Evolutionary conservation across 805 yeast genomes (phyloP).

Genomic region (Ogataea parapolymorpha): DNA sequence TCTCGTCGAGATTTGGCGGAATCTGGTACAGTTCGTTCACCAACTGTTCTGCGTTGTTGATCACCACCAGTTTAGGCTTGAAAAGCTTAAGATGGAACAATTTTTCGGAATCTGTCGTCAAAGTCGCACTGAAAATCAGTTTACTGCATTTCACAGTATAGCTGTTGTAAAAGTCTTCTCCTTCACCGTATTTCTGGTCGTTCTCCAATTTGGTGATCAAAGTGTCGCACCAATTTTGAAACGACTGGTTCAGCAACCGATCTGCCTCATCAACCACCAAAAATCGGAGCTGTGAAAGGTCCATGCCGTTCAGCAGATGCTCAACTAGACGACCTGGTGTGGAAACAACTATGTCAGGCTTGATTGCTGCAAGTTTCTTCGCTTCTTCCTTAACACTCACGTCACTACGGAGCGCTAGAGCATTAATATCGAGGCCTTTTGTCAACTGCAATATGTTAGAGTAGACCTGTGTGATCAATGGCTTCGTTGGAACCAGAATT

Average conservation of each 20-base stretch:
- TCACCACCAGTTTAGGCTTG: slow-evolving; percentile 70
- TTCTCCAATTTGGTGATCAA: slow-evolving; percentile 41
- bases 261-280: slow-evolving; percentile 82
- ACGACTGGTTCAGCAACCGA: slow-evolving; percentile 76
- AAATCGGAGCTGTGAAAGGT: slow-evolving; percentile 52
- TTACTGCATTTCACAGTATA: slow-evolving; percentile 48
- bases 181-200: slow-evolving; percentile 29
- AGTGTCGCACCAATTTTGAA: slow-evolving; percentile 85
- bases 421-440: slow-evolving; percentile 64
- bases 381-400: slow-evolving; percentile 61
- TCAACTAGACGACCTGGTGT: slow-evolving; percentile 87
- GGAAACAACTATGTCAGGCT: slow-evolving; percentile 64
- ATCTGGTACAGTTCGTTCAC: slow-evolving; percentile 57
- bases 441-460: slow-evolving; percentile 56
- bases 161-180: slow-evolving; percentile 26
- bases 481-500: slow-evolving; percentile 84
- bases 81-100: slow-evolving; percentile 65
- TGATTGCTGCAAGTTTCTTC: slow-evolving; percentile 37
- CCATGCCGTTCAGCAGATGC: slow-evolving; percentile 48
- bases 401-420: slow-evolving; percentile 58
- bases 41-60: slow-evolving; percentile 48
- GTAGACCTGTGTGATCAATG: slow-evolving; percentile 79
- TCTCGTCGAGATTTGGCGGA: slow-evolving; percentile 47
- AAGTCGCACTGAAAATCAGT: slow-evolving; percentile 86
- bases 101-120: slow-evolving; percentile 90